These are phyloP conservation scores for Alternaria rosae DNA, from an alignment of 2,329 filamentous ascomycete genomes.

Conservation along the genomic window DNA sequence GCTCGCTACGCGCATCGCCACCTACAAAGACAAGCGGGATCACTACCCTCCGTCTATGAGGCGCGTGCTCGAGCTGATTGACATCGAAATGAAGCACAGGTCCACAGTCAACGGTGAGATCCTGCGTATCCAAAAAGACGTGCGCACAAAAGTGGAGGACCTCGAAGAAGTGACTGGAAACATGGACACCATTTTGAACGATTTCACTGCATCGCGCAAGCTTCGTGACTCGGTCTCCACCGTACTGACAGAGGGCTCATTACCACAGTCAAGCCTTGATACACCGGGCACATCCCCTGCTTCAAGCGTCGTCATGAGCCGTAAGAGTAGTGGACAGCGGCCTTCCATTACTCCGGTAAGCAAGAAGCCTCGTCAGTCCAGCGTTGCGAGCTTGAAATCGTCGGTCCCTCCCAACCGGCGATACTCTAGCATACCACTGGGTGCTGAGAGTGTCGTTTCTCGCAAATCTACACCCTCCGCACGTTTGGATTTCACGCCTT, in stretches of 20 bases:
- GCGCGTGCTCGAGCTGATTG: slow-evolving; percentile 88
- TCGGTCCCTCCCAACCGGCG: slow-evolving; percentile 54
- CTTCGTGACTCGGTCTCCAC: slow-evolving; percentile 92
- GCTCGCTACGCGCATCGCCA: slow-evolving; percentile 74
- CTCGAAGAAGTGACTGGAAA: slow-evolving; percentile 79
- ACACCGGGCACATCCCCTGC: slow-evolving; percentile 70
- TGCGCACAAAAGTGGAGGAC: slow-evolving; percentile 80
- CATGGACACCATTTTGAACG: slow-evolving; percentile 77
- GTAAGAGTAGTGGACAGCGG: slow-evolving; percentile 58
- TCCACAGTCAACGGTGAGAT: slow-evolving; percentile 97
- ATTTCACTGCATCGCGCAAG: slow-evolving; percentile 72
- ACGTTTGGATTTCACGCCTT: slow-evolving; percentile 30
- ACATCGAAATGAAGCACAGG: slow-evolving; percentile 94
- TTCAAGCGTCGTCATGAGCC: slow-evolving; percentile 67
- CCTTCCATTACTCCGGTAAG: slow-evolving; percentile 54
- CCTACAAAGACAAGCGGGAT: slow-evolving; percentile 91
- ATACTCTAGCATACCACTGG: slow-evolving; percentile 57
- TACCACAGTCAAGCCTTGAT: slow-evolving; percentile 70
- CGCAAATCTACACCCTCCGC: slow-evolving; percentile 30
- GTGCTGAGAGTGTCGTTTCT: slow-evolving; percentile 21
- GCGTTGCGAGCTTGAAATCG: slow-evolving; percentile 53
- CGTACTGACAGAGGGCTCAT: slow-evolving; percentile 81
- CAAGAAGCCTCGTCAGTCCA: slow-evolving; percentile 57
- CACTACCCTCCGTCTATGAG: slow-evolving; percentile 95
- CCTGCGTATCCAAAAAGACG: slow-evolving; percentile 81